phyloP scores from a whole-genome alignment of 1,284 basidiomycete species.

The Papiliotrema fonsecae region DNA sequence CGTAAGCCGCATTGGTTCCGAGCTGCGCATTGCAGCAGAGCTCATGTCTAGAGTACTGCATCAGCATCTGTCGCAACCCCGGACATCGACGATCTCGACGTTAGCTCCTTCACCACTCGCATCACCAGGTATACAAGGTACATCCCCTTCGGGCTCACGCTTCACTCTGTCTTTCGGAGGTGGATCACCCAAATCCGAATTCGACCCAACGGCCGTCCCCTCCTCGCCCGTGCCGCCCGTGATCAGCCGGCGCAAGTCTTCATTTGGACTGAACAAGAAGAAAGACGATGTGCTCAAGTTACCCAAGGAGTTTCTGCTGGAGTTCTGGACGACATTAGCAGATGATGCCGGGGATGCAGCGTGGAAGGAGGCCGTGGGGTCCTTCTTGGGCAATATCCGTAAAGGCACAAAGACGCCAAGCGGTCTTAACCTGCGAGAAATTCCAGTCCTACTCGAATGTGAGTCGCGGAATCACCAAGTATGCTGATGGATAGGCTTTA shows the following conservation, averaged over 20 bases:
- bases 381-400: conserved; percentile 36
- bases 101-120: conserved; percentile 12
- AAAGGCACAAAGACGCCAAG: conserved; percentile 44
- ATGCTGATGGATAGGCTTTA: conserved; percentile 7
- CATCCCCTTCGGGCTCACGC: conserved; percentile 21
- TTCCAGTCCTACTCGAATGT: conserved; percentile 39
- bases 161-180: conserved; percentile 14
- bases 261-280: conserved; percentile 14
- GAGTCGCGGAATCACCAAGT: conserved; percentile 4
- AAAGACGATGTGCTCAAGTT: conserved; percentile 34
- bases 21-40: not conserved
- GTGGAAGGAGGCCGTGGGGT: conserved; percentile 30
- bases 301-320: conserved; percentile 41
- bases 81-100: not conserved
- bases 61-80: conserved; percentile 6
- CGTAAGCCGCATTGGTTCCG: conserved; percentile 26
- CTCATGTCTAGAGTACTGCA: conserved; percentile 9
- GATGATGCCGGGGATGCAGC: conserved; percentile 37
- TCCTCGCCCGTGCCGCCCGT: conserved; percentile 3
- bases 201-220: conserved; percentile 7
- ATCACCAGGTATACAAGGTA: conserved; percentile 16
- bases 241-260: conserved; percentile 20
- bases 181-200: conserved; percentile 6
- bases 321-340: conserved; percentile 39
- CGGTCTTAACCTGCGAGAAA: conserved; percentile 41